Conservation (phyloP, 352 stramenopile species). For the Globisporangium yorkense region DNA sequence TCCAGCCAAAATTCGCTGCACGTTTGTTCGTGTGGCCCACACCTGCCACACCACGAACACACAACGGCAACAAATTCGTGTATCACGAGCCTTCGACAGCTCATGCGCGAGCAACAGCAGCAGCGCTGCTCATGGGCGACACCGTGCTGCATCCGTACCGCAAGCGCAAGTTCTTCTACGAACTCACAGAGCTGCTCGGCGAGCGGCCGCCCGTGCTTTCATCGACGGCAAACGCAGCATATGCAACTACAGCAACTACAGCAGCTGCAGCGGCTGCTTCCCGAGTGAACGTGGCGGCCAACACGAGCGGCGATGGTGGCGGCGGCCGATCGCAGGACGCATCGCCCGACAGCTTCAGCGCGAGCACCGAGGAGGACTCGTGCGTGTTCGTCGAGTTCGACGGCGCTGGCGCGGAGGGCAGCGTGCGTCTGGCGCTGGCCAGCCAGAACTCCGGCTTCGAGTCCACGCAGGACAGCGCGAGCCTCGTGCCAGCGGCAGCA, state of each 20-base stretch:
- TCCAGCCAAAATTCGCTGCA: no score
- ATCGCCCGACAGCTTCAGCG: neutral
- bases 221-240: neutral
- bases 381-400: conserved; percentile 30
- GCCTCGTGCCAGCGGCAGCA: conserved; percentile 30
- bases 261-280: no score
- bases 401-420: neutral
- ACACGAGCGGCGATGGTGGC: neutral
- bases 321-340: neutral
- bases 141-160: conserved; percentile 42
- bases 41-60: no score
- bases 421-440: no score
- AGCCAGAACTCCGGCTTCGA: conserved; percentile 41
- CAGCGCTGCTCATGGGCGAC: neutral
- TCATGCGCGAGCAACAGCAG: no score
- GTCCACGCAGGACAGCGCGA: conserved; percentile 50
- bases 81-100: no score
- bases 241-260: no score
- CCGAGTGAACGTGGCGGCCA: neutral
- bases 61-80: no score
- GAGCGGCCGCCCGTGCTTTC: conserved; percentile 28
- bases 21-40: no score
- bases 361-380: conserved; percentile 18
- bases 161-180: conserved; percentile 79
- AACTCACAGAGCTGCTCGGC: conserved; percentile 41